Evolutionary conservation across 768 basidiomycete genomes (phyloP).

Genomic region (Neoboletus subvelutipes): DNA sequence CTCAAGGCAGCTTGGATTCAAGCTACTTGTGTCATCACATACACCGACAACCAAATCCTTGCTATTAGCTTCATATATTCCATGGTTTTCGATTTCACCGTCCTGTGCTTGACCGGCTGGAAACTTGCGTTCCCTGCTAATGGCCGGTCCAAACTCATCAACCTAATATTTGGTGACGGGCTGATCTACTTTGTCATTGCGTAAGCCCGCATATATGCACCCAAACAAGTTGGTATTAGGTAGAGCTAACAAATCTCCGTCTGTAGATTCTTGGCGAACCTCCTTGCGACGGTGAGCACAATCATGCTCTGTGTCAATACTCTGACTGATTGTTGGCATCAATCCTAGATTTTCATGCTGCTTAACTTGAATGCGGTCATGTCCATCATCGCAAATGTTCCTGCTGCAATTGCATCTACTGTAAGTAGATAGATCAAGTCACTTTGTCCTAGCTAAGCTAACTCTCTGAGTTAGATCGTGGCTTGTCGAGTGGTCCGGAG

Average conservation of each 20-base stretch:
- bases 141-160: slow-evolving; percentile 56
- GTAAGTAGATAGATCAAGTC: slow-evolving; percentile 34
- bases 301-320: neutral
- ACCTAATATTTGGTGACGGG: slow-evolving; percentile 69
- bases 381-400: slow-evolving; percentile 73
- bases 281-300: slow-evolving; percentile 48
- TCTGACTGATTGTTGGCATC: neutral
- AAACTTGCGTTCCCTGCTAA: slow-evolving; percentile 52
- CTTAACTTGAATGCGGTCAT: slow-evolving; percentile 69
- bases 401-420: slow-evolving; percentile 67
- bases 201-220: slow-evolving; percentile 39
- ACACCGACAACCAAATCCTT: slow-evolving; percentile 58
- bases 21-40: slow-evolving; percentile 54
- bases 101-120: slow-evolving; percentile 58
- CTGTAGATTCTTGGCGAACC: slow-evolving; percentile 63
- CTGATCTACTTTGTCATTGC: slow-evolving; percentile 71
- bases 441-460: neutral
- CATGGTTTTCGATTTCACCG: slow-evolving; percentile 68
- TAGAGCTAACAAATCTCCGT: slow-evolving; percentile 6
- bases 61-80: slow-evolving; percentile 71
- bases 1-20: slow-evolving; percentile 57
- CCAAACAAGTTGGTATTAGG: neutral
- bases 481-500: slow-evolving; percentile 63
- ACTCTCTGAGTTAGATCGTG: slow-evolving; percentile 51
- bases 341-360: slow-evolving; percentile 54